Evolutionary conservation across 176 grass and related monocot species (phyloP).

Genomic region (Phoenix dactylifera): DNA sequence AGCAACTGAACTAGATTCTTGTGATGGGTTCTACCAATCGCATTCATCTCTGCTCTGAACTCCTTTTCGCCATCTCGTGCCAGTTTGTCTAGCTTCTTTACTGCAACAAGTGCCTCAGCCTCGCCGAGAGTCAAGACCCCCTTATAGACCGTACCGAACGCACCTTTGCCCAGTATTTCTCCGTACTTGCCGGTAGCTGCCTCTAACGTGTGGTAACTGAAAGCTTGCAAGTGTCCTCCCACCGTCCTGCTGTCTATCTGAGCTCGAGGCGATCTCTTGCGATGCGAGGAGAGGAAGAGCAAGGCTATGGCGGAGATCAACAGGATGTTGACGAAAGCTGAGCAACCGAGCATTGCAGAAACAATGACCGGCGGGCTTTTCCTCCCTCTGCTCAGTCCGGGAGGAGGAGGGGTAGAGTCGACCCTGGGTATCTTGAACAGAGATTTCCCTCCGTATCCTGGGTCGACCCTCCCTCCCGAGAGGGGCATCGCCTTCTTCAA

Average conservation of each 20-base stretch:
- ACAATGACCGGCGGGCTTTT: not conserved
- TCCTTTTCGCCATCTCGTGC: too few relatives aligned
- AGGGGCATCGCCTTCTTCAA: too few relatives aligned
- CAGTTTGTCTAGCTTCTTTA: constrained; percentile 10
- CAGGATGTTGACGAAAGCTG: not conserved
- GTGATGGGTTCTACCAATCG: not conserved
- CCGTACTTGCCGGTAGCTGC: constrained; percentile 21
- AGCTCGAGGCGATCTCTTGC: too few relatives aligned
- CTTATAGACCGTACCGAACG: constrained; percentile 37
- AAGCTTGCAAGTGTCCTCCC: constrained; percentile 3
- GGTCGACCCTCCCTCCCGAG: too few relatives aligned
- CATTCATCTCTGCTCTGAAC: too few relatives aligned
- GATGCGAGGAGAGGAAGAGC: too few relatives aligned
- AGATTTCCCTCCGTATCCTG: not conserved
- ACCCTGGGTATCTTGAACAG: constrained; percentile 25
- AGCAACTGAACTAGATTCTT: too few relatives aligned
- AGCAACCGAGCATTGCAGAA: not conserved
- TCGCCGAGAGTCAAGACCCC: constrained; percentile 10
- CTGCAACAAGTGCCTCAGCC: constrained; percentile 16
- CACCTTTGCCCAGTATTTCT: constrained; percentile 34
- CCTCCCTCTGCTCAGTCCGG: not conserved
- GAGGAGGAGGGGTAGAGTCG: not conserved
- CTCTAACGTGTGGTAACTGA: constrained; percentile 27
- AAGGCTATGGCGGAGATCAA: not conserved
- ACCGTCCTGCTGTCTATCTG: not conserved